Evolutionary conservation across 1,284 basidiomycete genomes (phyloP).

Genomic region (Singerocomus inundabilis): DNA sequence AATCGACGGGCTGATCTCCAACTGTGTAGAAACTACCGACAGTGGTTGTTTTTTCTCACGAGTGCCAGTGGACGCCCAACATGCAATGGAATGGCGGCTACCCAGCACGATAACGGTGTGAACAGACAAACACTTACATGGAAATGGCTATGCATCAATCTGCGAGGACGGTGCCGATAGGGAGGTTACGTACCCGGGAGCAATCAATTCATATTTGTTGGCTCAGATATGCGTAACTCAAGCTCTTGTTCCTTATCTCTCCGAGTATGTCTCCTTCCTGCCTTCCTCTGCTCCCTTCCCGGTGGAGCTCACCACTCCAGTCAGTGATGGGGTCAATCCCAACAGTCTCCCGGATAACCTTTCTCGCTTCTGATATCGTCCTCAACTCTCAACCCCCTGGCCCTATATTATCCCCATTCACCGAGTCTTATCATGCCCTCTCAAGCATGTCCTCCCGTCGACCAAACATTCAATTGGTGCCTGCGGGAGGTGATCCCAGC

Average conservation of each 20-base stretch:
- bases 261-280: no score
- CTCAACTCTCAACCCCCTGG: conserved; percentile 52
- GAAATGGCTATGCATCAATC: not conserved
- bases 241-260: no score
- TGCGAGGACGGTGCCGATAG: not conserved
- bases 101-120: not conserved
- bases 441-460: conserved; percentile 19
- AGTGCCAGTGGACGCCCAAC: not conserved
- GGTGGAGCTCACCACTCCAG: conserved; percentile 8
- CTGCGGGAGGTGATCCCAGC: conserved; percentile 59
- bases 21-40: no score
- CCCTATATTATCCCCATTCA: conserved; percentile 38
- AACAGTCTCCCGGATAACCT: conserved; percentile 66
- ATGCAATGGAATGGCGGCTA: not conserved
- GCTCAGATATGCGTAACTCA: no score
- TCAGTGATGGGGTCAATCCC: conserved; percentile 32
- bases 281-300: no score
- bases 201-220: no score
- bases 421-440: conserved; percentile 36
- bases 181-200: no score
- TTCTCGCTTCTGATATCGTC: conserved; percentile 63
- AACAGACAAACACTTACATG: not conserved
- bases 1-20: no score
- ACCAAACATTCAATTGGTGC: conserved; percentile 46
- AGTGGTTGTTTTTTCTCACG: no score